Evolutionary conservation across 768 basidiomycete species (phyloP).

Genomic region (Tulasnella sp.): DNA sequence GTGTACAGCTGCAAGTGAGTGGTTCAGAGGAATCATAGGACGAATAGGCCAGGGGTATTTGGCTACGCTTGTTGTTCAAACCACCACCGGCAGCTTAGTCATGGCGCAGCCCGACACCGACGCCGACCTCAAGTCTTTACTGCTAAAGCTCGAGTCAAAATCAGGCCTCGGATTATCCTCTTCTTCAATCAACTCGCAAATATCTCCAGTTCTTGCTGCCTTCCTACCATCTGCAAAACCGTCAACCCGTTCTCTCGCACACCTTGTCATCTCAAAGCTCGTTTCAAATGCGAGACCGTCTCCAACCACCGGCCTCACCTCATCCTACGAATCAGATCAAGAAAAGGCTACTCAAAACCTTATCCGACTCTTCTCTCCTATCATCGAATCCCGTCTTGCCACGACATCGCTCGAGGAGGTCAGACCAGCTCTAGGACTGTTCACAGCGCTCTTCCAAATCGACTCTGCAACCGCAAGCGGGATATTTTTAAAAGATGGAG

Average conservation of each 20-base stretch:
- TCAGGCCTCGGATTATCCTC: slow-evolving; percentile 5
- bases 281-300: slow-evolving; percentile 51
- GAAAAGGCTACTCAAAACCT: slow-evolving; percentile 44
- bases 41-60: not conserved
- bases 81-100: not conserved
- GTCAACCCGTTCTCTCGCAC: slow-evolving; percentile 52
- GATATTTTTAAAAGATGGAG: slow-evolving; percentile 57
- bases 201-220: not conserved
- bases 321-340: slow-evolving; percentile 22
- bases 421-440: slow-evolving; percentile 52
- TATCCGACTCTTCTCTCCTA: slow-evolving; percentile 43
- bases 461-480: slow-evolving; percentile 58
- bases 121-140: not conserved
- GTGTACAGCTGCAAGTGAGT: not conserved
- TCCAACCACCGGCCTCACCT: slow-evolving; percentile 24
- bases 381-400: slow-evolving; percentile 44
- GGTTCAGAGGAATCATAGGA: not conserved
- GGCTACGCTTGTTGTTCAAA: not conserved
- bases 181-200: not conserved
- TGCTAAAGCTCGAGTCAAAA: not conserved
- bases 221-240: not conserved
- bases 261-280: slow-evolving; percentile 57
- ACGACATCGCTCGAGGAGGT: slow-evolving; percentile 44
- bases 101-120: not conserved
- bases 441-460: slow-evolving; percentile 79